These are phyloP conservation scores for Prunus salicina DNA, from an alignment of 306 rosid genomes.

Conservation along the genomic window DNA sequence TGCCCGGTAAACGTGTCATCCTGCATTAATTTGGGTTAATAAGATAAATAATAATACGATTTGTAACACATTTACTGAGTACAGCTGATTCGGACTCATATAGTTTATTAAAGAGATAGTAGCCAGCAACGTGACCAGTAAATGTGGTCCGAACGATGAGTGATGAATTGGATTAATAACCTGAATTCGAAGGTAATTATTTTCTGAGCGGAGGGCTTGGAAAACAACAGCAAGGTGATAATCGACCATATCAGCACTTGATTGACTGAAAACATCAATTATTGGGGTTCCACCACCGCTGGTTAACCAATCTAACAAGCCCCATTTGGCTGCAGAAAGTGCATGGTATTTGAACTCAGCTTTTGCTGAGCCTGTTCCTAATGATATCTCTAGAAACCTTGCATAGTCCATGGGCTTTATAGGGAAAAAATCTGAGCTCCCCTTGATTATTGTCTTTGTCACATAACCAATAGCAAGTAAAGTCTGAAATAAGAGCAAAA, in stretches of 20 bases:
- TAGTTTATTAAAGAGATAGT: background rate
- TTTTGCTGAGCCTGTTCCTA: slow-evolving; percentile 52
- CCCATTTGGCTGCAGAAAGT: slow-evolving; percentile 33
- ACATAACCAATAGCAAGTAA: slow-evolving; percentile 58
- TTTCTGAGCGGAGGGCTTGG: slow-evolving; percentile 16
- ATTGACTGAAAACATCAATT: slow-evolving; percentile 20
- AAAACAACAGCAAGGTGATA: slow-evolving; percentile 27
- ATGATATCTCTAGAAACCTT: slow-evolving; percentile 42
- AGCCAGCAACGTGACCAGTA: background rate
- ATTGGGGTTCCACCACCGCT: slow-evolving; percentile 34
- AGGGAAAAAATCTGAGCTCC: slow-evolving; percentile 17
- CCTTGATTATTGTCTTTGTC: slow-evolving; percentile 31
- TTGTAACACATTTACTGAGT: background rate
- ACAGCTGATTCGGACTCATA: too few relatives aligned
- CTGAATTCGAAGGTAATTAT: slow-evolving; percentile 47
- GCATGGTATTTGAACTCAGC: slow-evolving; percentile 26
- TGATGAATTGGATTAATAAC: background rate
- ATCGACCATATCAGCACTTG: slow-evolving; percentile 28
- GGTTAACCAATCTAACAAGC: slow-evolving; percentile 35
- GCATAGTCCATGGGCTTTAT: slow-evolving; percentile 25
- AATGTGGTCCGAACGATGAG: background rate
- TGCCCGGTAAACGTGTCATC: slow-evolving; percentile 44
- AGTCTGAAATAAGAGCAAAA: slow-evolving; percentile 30
- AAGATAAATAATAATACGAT: background rate
- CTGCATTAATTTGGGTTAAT: slow-evolving; percentile 19